Base-by-base conservation (phyloP, 1,284 basidiomycete species). In the Cutaneotrichosporon cyanovorans region DNA sequence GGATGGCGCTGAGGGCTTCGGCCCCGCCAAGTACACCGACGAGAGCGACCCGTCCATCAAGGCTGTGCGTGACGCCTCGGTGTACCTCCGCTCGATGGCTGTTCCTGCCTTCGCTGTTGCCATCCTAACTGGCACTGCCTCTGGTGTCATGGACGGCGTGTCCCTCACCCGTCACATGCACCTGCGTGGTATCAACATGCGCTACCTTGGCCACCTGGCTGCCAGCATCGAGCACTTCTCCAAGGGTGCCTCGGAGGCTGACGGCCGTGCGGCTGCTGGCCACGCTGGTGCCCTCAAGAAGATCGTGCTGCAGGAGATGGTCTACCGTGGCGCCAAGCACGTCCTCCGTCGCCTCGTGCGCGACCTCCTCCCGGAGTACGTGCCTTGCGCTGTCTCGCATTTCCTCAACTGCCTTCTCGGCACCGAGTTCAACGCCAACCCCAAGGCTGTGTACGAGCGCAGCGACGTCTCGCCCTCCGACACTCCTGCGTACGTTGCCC, bases 361-460 rank as follows among this genome's bases (percentile, higher is more conserved):
- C 38, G 63, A 59, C 25, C 63, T 71, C 25, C 58, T 62, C 14
- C 59, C 68, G 16, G 69, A 72, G 54, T 72, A 75, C 50, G 61
- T 68, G 39, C 62, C 73, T 4, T 59, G 50, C 43, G 66, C 72
- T 43, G 60, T 76, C 45, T 73, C 77, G 14, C 78, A 80, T 68
- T 77, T 78, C 72, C 70, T 78, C 65, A 79, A 79, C 70, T 79
- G 77, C 56, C 69, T 80, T 5, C 59, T 79, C n/a, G 77, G 77
- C 40, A 57, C 69, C 9, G 60, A 59, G 7, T 42, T 71, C 51
- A 73, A 76, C 59, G 40, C 73, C 15, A 56, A 61, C 9, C 76
- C 77, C 11, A 58, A 65, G 37, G 68, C 76, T 14, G 50, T 56
- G 10, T 71, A 62, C 59, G 62, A 68, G 43, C 55, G 69, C n/a